Percentiles rank a stretch among this genome's conserved stretches.
Conservation (phyloP, 345 rosid genomes). For the Brassica incana region DNA sequence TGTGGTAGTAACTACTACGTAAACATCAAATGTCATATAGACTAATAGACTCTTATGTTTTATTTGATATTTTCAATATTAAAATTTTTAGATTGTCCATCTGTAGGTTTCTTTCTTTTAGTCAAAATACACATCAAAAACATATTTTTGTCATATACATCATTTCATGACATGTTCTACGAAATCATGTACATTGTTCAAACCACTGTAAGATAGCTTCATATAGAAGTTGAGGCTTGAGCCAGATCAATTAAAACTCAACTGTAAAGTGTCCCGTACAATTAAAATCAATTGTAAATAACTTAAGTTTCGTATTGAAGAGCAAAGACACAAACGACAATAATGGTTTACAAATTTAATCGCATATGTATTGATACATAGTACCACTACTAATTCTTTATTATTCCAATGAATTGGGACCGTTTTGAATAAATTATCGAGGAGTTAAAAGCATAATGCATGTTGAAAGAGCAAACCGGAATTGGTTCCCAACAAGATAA, state of each 20-base stretch:
- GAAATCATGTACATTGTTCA: conserved; percentile 13
- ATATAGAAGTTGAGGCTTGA: not conserved
- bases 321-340: not conserved
- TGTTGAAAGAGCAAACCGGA: not conserved
- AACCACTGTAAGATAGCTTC: not conserved
- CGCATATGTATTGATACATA: not conserved
- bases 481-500: not conserved
- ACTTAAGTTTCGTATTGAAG: not conserved
- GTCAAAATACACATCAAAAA: not conserved
- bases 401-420: conserved; percentile 25
- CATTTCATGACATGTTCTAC: conserved; percentile 7
- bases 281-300: conserved; percentile 1
- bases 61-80: not conserved
- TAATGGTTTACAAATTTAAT: not conserved
- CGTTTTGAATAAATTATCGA: conserved; percentile 20
- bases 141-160: not conserved
- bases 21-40: not conserved
- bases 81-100: not conserved
- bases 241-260: not conserved
- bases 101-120: conserved; percentile 10
- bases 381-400: not conserved
- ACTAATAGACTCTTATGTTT: not conserved
- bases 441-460: not conserved
- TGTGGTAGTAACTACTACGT: not conserved
- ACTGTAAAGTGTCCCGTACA: not conserved